A percentile compares a stretch with the other conserved stretches of the same genome.
phyloP scores from a whole-genome alignment of 352 stramenopile genomes.

The Aphanomyces astaci region DNA sequence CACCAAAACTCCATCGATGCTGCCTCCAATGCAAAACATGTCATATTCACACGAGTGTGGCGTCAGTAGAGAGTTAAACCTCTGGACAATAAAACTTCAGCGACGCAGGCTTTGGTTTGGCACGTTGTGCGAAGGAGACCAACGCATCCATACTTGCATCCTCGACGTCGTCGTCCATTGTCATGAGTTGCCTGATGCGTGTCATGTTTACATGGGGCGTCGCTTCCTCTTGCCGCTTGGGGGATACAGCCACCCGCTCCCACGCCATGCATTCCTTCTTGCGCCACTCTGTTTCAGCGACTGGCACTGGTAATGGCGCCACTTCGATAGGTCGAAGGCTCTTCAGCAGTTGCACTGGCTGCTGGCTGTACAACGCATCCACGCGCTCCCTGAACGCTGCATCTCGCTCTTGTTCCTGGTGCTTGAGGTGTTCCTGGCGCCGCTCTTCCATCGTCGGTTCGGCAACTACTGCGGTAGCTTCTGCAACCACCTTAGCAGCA shows the following conservation, averaged over 20 bases:
- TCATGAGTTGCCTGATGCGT: constrained; percentile 1
- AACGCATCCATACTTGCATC: not conserved
- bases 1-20: not conserved
- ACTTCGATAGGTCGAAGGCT: not conserved
- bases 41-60: too few species aligned
- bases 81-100: constrained; percentile 15
- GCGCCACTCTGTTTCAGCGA: constrained; percentile 11
- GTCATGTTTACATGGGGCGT: not conserved
- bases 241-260: not conserved
- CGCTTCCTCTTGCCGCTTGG: not conserved
- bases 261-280: constrained; percentile 8
- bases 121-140: not conserved
- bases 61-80: too few species aligned
- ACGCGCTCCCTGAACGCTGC: not conserved
- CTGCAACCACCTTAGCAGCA: not conserved
- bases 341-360: not conserved
- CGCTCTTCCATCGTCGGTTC: not conserved
- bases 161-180: not conserved
- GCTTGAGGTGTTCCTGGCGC: not conserved
- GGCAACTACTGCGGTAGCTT: not conserved
- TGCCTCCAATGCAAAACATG: too few species aligned
- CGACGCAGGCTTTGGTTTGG: not conserved
- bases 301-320: not conserved
- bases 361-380: not conserved
- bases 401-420: not conserved